Percentiles rank a stretch among this genome's conserved stretches.
These are phyloP conservation scores for Paradendryphiella salina DNA, from an alignment of 2,329 filamentous ascomycete genomes.

Conservation along the genomic window DNA sequence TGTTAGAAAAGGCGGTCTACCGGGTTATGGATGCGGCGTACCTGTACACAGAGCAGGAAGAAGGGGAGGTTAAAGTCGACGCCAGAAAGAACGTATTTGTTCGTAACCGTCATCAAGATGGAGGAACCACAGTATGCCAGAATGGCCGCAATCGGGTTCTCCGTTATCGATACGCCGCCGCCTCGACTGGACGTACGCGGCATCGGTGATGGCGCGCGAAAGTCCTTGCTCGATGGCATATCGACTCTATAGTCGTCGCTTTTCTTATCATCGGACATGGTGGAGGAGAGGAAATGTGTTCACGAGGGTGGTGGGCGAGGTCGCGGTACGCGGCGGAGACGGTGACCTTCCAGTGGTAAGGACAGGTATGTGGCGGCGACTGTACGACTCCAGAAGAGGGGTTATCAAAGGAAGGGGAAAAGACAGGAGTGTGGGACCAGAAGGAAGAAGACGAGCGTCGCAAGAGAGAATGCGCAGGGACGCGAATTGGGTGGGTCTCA, in stretches of 20 bases:
- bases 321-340: constrained; percentile 18
- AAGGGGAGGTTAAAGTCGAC: constrained; percentile 94
- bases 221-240: constrained; percentile 56
- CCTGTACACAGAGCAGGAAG: constrained; percentile 90
- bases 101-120: constrained; percentile 99
- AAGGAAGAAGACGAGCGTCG: constrained; percentile 25
- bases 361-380: constrained; percentile 20
- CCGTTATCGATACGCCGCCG: constrained; percentile 56
- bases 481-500: constrained; percentile 30
- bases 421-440: constrained; percentile 20
- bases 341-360: constrained; percentile 17
- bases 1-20: constrained; percentile 20
- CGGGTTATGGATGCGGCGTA: constrained; percentile 52
- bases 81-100: constrained; percentile 97
- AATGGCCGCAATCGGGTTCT: constrained; percentile 79
- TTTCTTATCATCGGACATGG: constrained; percentile 88
- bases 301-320: constrained; percentile 9
- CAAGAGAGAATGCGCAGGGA: constrained; percentile 35
- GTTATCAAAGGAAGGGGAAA: constrained; percentile 19
- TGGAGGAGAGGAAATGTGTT: constrained; percentile 25
- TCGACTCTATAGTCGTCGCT: constrained; percentile 76
- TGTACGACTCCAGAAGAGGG: constrained; percentile 5
- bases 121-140: constrained; percentile 90
- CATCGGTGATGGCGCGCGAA: constrained; percentile 52
- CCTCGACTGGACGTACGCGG: constrained; percentile 46